Base-by-base conservation (phyloP, 1,139 yeast genomes). In the Zygosaccharomyces sapae region DNA sequence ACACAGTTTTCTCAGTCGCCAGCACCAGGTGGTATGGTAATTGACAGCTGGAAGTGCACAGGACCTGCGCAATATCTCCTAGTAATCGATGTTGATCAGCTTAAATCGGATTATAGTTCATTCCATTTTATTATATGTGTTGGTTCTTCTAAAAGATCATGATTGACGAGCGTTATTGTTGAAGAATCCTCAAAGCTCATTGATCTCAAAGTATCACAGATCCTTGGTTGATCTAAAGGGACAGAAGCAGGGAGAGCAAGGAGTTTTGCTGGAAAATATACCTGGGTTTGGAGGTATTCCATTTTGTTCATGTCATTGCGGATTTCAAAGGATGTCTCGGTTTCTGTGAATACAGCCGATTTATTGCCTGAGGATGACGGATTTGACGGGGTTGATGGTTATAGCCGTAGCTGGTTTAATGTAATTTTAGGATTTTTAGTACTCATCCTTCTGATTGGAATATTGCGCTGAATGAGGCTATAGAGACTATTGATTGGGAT, bases 401-500 rank as follows among this genome's bases (percentile, higher is more conserved):
- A 47, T 10, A 47, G 46, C 7, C 35, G 41, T 22, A 44, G 51
- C 33, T 43, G 45, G 44, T 30, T 52, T 10, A 24, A 36, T 25
- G 29, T 27, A 12, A 9, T 45, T n/a, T 47, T 69, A 42, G 70
- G 77, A 24, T 66, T 68, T 50, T 79, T 27, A 67, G 67, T 49
- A 66, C 77, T n/a, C 74, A 75, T 44, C 88, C 88, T 0, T 71
- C 79, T 49, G 90, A 83, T 58, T 54, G 76, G 31, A 70, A 74
- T 45, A 68, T 83, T 3, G 70, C 73, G 42, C 44, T 78, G 33
- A 79, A 80, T 56, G 89, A 83, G 59, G 58, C 68, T 9, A 55
- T 79, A 16, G 73, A 74, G 42, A 68, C 81, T 4, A 75, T 82
- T 4, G 86, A 83, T 49, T 83, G 89, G 89, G 88, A 83, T 55